Conservation (phyloP, 805 yeast genomes). For the Zygosaccharomyces bailii region DNA sequence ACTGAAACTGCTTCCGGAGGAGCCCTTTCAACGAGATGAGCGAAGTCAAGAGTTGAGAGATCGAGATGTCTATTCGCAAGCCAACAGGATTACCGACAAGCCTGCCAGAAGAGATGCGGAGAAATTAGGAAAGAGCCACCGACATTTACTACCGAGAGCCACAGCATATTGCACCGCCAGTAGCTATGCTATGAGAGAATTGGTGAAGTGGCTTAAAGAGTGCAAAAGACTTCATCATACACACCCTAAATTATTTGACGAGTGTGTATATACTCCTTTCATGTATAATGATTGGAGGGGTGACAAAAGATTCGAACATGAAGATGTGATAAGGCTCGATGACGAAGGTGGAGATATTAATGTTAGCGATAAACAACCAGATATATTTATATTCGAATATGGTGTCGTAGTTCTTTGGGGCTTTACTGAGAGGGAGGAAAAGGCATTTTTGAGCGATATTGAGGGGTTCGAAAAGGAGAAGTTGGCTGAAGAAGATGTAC, state of each 20-base stretch:
- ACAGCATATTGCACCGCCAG: slow-evolving; percentile 97
- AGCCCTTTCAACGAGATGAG: slow-evolving; percentile 37
- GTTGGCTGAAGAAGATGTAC: slow-evolving; percentile 82
- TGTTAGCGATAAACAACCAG: slow-evolving; percentile 71
- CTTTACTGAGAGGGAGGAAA: slow-evolving; percentile 78
- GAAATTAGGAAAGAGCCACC: slow-evolving; percentile 68
- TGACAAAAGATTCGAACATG: slow-evolving; percentile 41
- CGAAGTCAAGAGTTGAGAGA: slow-evolving; percentile 19
- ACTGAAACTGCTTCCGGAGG: slow-evolving; percentile 66
- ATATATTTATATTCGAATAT: slow-evolving; percentile 86
- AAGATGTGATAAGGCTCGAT: slow-evolving; percentile 63
- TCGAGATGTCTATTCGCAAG: slow-evolving; percentile 75
- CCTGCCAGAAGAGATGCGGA: slow-evolving; percentile 94
- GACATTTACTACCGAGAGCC: slow-evolving; percentile 84
- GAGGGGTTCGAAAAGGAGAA: slow-evolving; percentile 93
- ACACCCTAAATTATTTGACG: slow-evolving; percentile 86
- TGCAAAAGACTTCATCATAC: slow-evolving; percentile 70
- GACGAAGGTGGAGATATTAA: slow-evolving; percentile 96
- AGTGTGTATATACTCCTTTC: slow-evolving; percentile 91
- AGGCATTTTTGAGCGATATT: slow-evolving; percentile 72
- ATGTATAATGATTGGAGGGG: slow-evolving; percentile 75
- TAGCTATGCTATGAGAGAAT: slow-evolving; percentile 82
- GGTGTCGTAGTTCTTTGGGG: slow-evolving; percentile 99
- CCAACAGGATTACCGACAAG: slow-evolving; percentile 74
- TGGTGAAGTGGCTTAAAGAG: slow-evolving; percentile 80